phyloP scores from a whole-genome alignment of 192 early-diverging fungal genomes.

The Spinellus fusiger region DNA sequence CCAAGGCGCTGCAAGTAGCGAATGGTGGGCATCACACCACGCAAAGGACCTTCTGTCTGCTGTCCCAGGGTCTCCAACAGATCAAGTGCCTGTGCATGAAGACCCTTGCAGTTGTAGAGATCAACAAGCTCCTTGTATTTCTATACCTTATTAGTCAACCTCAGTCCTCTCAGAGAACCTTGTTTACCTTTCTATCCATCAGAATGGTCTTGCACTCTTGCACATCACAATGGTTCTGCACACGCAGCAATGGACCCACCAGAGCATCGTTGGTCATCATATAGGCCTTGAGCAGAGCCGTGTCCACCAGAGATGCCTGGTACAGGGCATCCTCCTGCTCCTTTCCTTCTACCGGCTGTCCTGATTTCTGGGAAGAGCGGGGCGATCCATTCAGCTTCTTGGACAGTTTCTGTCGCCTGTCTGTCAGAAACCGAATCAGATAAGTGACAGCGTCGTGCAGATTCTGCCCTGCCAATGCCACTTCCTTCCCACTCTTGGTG shows the following conservation, averaged over 20 bases:
- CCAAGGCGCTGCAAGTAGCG: constrained; percentile 76
- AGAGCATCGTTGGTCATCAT: constrained; percentile 79
- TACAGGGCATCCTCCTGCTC: constrained; percentile 31
- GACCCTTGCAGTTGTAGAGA: constrained; percentile 85
- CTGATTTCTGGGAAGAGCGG: constrained; percentile 14
- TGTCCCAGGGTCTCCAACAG: constrained; percentile 54
- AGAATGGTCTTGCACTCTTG: constrained; percentile 78
- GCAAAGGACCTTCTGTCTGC: constrained; percentile 43
- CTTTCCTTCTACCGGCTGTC: constrained; percentile 34
- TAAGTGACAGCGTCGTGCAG: constrained; percentile 53
- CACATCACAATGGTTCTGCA: constrained; percentile 84
- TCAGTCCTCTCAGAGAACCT: not conserved
- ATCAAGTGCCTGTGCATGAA: constrained; percentile 86
- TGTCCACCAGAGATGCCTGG: constrained; percentile 75
- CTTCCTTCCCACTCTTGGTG: constrained; percentile 13
- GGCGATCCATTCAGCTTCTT: constrained; percentile 37
- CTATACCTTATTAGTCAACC: constrained; percentile 22
- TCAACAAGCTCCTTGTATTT: constrained; percentile 89
- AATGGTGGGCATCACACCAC: constrained; percentile 59
- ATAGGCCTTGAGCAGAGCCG: constrained; percentile 86
- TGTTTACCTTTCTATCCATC: constrained; percentile 58
- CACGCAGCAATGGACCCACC: constrained; percentile 86
- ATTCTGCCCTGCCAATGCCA: constrained; percentile 38
- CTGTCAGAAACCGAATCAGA: constrained; percentile 84
- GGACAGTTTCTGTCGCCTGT: constrained; percentile 72